A percentile compares a stretch with the other conserved stretches of the same genome.
These are phyloP conservation scores for Aphanomyces invadans DNA, from an alignment of 352 stramenopile species.

Conservation along the genomic window DNA sequence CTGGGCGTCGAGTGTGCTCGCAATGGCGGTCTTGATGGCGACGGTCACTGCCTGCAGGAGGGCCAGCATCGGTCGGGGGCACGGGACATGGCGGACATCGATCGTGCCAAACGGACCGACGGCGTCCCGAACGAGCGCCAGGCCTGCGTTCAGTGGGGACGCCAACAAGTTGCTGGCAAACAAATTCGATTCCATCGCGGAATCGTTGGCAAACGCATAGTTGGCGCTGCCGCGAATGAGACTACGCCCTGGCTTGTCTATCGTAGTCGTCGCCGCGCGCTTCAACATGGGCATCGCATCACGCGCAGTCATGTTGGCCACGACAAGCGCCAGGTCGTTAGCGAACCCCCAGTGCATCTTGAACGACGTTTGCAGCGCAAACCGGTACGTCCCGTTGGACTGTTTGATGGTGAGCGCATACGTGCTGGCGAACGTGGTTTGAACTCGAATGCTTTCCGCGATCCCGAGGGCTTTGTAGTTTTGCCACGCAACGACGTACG, in stretches of 20 bases:
- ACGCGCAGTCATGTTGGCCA: neutral
- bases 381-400: neutral
- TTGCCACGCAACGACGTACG: constrained; percentile 1
- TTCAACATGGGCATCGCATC: too few relatives aligned
- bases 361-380: constrained; percentile 10
- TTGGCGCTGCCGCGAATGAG: constrained; percentile 7
- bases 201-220: constrained; percentile 11
- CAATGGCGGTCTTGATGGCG: too few relatives aligned
- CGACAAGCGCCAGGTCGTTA: constrained; percentile 5
- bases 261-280: too few relatives aligned
- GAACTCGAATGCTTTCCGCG: neutral
- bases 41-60: too few relatives aligned
- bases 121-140: too few relatives aligned
- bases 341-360: constrained; percentile 18
- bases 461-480: constrained; percentile 10
- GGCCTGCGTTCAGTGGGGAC: too few relatives aligned
- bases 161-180: too few relatives aligned
- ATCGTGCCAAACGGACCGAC: too few relatives aligned
- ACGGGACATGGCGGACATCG: too few relatives aligned
- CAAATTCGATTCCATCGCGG: neutral
- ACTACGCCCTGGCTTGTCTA: neutral
- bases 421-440: neutral
- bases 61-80: too few relatives aligned
- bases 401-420: neutral
- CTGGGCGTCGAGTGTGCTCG: too few relatives aligned